phyloP scores from a whole-genome alignment of 768 basidiomycete species.

The Cystobasidium ongulense region DNA sequence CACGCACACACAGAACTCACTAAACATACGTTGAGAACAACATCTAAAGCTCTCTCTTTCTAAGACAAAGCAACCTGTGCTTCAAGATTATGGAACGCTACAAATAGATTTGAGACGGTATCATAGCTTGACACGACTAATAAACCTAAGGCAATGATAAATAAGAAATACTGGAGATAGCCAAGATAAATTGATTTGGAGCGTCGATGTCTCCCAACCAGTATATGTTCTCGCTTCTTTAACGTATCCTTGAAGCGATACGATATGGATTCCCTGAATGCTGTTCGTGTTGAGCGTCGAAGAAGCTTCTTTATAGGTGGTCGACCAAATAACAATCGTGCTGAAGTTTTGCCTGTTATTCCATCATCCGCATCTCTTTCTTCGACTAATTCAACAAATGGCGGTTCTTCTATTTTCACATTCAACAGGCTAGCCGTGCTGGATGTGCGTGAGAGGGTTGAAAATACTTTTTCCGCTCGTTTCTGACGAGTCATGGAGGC shows the following conservation, averaged over 20 bases:
- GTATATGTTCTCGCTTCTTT: background rate
- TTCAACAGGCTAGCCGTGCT: slow-evolving; percentile 27
- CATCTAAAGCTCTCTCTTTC: no score
- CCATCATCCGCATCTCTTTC: background rate
- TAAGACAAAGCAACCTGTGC: background rate
- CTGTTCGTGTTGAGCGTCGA: background rate
- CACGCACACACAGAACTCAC: no score
- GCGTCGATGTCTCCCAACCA: background rate
- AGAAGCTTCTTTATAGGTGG: slow-evolving; percentile 22
- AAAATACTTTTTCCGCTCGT: background rate
- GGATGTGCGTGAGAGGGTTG: slow-evolving; percentile 4
- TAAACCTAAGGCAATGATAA: background rate
- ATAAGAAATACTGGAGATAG: background rate
- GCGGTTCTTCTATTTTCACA: slow-evolving; percentile 20
- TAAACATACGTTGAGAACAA: no score
- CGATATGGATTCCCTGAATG: slow-evolving; percentile 18
- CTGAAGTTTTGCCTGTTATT: background rate
- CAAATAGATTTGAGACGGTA: background rate
- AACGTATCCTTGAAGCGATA: background rate
- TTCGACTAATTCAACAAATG: background rate
- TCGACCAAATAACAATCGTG: slow-evolving; percentile 6
- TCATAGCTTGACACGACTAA: background rate
- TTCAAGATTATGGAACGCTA: background rate
- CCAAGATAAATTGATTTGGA: background rate
- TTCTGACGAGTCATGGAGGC: background rate